Conservation (phyloP, 768 basidiomycete genomes). For the Suillus sp. region DNA sequence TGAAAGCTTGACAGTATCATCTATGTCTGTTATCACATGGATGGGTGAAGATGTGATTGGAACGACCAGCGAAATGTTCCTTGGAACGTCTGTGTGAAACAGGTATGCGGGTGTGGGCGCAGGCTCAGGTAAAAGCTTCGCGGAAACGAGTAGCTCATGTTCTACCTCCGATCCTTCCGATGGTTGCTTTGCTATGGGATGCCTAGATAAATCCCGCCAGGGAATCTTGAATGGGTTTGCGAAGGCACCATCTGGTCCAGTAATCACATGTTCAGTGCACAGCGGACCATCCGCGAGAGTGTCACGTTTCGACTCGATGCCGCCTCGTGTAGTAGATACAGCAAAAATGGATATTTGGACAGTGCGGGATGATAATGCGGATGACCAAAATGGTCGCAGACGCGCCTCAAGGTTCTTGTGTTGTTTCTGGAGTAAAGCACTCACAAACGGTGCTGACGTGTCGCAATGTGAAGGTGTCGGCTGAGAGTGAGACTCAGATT, state of each 20-base stretch:
- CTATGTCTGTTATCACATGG: constrained; percentile 89
- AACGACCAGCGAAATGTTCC: constrained; percentile 36
- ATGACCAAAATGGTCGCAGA: constrained; percentile 80
- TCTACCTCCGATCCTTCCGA: constrained; percentile 47
- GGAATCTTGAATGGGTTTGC: constrained; percentile 58
- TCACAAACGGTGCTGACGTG: constrained; percentile 11
- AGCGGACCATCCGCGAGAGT: constrained; percentile 47
- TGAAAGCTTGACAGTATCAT: constrained; percentile 78
- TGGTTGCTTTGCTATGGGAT: constrained; percentile 57
- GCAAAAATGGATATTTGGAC: constrained; percentile 67
- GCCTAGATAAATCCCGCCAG: constrained; percentile 69
- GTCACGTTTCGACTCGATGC: constrained; percentile 28
- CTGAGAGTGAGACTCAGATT: constrained; percentile 15
- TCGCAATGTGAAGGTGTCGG: constrained; percentile 24
- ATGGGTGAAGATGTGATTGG: constrained; percentile 64
- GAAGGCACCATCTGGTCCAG: constrained; percentile 75
- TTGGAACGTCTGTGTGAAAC: constrained; percentile 12
- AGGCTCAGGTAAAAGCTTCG: constrained; percentile 48
- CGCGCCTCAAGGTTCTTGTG: constrained; percentile 79
- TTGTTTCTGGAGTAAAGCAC: constrained; percentile 48
- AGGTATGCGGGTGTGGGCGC: constrained; percentile 23
- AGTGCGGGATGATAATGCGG: constrained; percentile 61
- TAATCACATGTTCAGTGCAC: constrained; percentile 50
- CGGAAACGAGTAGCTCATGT: constrained; percentile 55
- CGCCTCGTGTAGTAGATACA: constrained; percentile 4